Evolutionary conservation across 2,329 filamentous ascomycete species (phyloP).

Genomic region (Malbranchea zuffiana): DNA sequence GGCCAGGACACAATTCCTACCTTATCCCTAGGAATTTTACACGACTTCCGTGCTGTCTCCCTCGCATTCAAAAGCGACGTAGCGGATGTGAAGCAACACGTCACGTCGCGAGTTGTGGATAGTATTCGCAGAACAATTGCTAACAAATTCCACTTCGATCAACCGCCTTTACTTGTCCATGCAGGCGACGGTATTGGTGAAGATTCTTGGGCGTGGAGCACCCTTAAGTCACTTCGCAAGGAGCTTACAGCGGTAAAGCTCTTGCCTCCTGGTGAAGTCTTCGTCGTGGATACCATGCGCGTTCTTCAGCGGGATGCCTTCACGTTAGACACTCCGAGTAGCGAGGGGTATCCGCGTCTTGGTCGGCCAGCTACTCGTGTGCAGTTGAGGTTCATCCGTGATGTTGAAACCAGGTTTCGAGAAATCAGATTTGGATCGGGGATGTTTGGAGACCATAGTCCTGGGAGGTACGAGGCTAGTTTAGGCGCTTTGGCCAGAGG

Average conservation of each 20-base stretch:
- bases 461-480: slow-evolving; percentile 60
- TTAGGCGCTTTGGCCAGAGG: slow-evolving; percentile 48
- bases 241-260: slow-evolving; percentile 61
- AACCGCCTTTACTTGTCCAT: slow-evolving; percentile 34
- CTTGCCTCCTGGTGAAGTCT: slow-evolving; percentile 65
- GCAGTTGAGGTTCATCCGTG: slow-evolving; percentile 57
- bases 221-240: slow-evolving; percentile 54
- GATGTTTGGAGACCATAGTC: slow-evolving; percentile 67
- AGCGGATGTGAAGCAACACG: slow-evolving; percentile 54
- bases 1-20: slow-evolving; percentile 63
- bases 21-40: slow-evolving; percentile 60
- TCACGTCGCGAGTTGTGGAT: slow-evolving; percentile 56
- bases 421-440: slow-evolving; percentile 61
- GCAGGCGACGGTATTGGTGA: slow-evolving; percentile 46
- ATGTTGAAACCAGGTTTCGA: slow-evolving; percentile 59
- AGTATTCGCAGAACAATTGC: slow-evolving; percentile 51
- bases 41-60: slow-evolving; percentile 63
- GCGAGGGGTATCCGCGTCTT: slow-evolving; percentile 38
- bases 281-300: slow-evolving; percentile 56
- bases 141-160: slow-evolving; percentile 49
- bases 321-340: slow-evolving; percentile 27
- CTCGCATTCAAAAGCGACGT: slow-evolving; percentile 63
- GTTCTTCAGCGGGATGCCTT: slow-evolving; percentile 60
- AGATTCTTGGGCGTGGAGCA: slow-evolving; percentile 56
- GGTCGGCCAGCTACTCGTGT: slow-evolving; percentile 57